Conservation (phyloP, 805 yeast species). For the Saccharomycopsis malanga region DNA sequence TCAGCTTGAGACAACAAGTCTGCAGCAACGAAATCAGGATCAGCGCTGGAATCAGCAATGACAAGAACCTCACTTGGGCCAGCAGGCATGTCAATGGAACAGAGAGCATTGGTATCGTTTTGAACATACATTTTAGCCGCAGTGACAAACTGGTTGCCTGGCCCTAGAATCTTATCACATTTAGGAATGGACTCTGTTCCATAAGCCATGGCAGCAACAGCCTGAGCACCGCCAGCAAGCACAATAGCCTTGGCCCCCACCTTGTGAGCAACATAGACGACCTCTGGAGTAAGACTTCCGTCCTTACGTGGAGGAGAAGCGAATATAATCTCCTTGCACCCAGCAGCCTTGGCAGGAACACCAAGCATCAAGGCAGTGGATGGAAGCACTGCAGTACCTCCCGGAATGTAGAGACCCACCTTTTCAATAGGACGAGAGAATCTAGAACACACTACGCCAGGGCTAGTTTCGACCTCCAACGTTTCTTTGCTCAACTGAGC, state of each 20-base stretch:
- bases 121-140: conserved; percentile 98
- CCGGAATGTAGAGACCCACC: conserved; percentile 96
- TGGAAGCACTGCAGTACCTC: conserved; percentile 97
- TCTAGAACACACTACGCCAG: conserved; percentile 91
- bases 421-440: conserved; percentile 91
- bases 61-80: conserved; percentile 98
- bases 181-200: conserved; percentile 91
- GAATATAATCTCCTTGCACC: conserved; percentile 82
- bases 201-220: conserved; percentile 97
- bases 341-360: conserved; percentile 97
- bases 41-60: conserved; percentile 82
- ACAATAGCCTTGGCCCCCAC: conserved; percentile 88
- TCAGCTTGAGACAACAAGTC: conserved; percentile 97
- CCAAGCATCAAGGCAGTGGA: conserved; percentile 98
- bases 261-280: conserved; percentile 93
- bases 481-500: conserved; percentile 74
- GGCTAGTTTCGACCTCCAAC: conserved; percentile 81
- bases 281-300: conserved; percentile 93
- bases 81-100: conserved; percentile 99
- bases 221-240: conserved; percentile 99
- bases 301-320: conserved; percentile 96
- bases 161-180: conserved; percentile 95
- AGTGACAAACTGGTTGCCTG: conserved; percentile 98
- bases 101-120: conserved; percentile 89
- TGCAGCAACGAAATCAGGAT: conserved; percentile 94